Percentiles rank a stretch among this genome's conserved stretches.
Conservation (phyloP, 202 grass and related monocot genomes). For the Bolboschoenoplectus hybrid region DNA sequence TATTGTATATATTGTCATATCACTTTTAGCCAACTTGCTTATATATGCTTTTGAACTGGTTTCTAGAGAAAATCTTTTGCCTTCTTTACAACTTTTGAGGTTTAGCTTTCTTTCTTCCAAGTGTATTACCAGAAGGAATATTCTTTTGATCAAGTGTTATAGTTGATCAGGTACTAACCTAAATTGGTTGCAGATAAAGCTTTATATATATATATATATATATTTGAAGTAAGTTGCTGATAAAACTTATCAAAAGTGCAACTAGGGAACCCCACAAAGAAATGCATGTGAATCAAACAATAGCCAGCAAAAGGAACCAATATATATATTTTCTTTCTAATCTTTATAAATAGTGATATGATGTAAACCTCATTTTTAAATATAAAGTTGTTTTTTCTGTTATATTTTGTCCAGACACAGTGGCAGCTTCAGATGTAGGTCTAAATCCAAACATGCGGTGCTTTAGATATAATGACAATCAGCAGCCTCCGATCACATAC, state of each 20-base stretch:
- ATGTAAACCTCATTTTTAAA: not conserved
- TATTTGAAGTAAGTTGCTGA: not conserved
- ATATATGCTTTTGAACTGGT: slow-evolving; percentile 11
- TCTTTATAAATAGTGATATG: not conserved
- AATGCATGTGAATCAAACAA: not conserved
- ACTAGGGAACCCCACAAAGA: not conserved
- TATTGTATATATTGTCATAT: not conserved
- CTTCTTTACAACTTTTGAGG: not conserved
- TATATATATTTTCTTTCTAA: not conserved
- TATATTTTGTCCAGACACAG: slow-evolving; percentile 50
- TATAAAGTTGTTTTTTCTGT: not conserved
- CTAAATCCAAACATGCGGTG: slow-evolving; percentile 44
- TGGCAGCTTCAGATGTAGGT: slow-evolving; percentile 63
- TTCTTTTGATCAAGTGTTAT: slow-evolving; percentile 11
- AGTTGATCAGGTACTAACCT: not conserved
- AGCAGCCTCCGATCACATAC: slow-evolving; percentile 45
- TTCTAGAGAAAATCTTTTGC: not conserved
- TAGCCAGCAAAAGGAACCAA: not conserved
- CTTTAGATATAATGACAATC: slow-evolving; percentile 40
- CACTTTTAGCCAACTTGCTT: slow-evolving; percentile 15
- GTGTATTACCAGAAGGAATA: not conserved
- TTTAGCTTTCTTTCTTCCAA: not conserved
- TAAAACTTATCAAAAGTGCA: not conserved
- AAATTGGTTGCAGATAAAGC: not conserved
- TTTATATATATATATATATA: no score